Evolutionary conservation across 2,329 filamentous ascomycete species (phyloP), one percentile per base, ranked within the genome.

Genomic region (Zasmidium citrigriseum): DNA sequence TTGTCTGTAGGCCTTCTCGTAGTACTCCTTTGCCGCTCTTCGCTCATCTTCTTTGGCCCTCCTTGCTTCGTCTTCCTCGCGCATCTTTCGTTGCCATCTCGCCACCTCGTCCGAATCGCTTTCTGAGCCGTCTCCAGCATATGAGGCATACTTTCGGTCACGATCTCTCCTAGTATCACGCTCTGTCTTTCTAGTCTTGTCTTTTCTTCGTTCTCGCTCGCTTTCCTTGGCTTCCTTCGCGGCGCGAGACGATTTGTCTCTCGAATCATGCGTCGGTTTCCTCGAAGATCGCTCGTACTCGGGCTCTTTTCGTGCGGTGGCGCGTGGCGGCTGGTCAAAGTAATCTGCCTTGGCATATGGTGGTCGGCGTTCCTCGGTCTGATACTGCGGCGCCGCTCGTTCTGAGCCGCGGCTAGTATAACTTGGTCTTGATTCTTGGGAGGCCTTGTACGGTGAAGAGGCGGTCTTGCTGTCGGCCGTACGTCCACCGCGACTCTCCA

Each of bases 91-190:
- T 21, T 51, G 34, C 49, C 54, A 57, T n/a, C 57, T 48, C 44
- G 61, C 64, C 41, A 66, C 62, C 29, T 67, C 63, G 41, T 70
- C 69, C 1, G 62, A 63, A 23, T 68, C 68, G 59, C 70, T 72
- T 20, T 67, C 65, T 2, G 63, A 61, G 2, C 75, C 74, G 46
- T 73, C 74, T 16, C 65, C 67, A 4, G 52, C 70, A 27, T 71
- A 67, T 29, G 65, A 22, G 34, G 64, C 21, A 53, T 74, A 73
- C 60, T 75, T 77, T 27, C 62, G 62, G 11, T 73, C 73, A 51
- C 75, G 72, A 9, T 78, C 75, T 55, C 70, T 68, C 46, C 72
- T 72, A 9, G 72, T 68, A 34, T 79, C 77, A 58, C 72, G 72
- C 47, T 78, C 75, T 52, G 71, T 70, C 47, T 70, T 69, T 63